Evolutionary conservation across 768 basidiomycete genomes (phyloP), one percentile per base, ranked within the genome.

Genomic region (Phanerodontia chrysosporium): DNA sequence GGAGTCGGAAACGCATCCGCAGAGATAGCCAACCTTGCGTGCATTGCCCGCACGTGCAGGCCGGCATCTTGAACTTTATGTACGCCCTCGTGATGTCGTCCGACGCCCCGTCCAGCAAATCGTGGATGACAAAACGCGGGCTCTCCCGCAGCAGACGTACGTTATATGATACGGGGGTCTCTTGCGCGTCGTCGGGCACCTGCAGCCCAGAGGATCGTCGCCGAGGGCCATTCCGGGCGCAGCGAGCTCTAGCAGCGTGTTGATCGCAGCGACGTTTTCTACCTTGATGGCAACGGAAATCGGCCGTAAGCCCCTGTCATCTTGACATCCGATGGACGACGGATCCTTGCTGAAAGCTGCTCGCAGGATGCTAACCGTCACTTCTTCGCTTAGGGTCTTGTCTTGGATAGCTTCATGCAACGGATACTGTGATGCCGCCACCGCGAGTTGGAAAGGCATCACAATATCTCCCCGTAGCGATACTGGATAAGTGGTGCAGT

Each of bases 91-190:
- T 21, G 24, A 57, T 35, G 21, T 56, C 29, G 21, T 32, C n/a
- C 3, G 54, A 18, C 27, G 60, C 55, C 8, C 21, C 42, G 22
- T 57, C 49, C 21, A 57, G 55, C 3, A 57, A 24, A 14, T 57
- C 49, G 29, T 61, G 48, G 35, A 61, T 61, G n/a, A 35, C 46
- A 49, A 61, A 61, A 22, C 60, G 36, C 14, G 60, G 55, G 39
- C 29, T 52, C 21, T 57, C 54, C 8, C 49, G 48, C 3, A 61
- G 55, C 18, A 51, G 30, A 12, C 39, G 49, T 27, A 61, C n/a
- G 49, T 61, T 61, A 32, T 57, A 35, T 22, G 55, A 27, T 16
- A 49, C 32, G 1, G 60, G 35, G 7, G 55, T 61, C 29, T 51
- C 60, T 22, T 61, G 46, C 18, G 24, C 24, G 49, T 51, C 25